These are phyloP conservation scores for Oropetium thomaeum DNA, from an alignment of 176 grass and related monocot species.

Conservation along the genomic window DNA sequence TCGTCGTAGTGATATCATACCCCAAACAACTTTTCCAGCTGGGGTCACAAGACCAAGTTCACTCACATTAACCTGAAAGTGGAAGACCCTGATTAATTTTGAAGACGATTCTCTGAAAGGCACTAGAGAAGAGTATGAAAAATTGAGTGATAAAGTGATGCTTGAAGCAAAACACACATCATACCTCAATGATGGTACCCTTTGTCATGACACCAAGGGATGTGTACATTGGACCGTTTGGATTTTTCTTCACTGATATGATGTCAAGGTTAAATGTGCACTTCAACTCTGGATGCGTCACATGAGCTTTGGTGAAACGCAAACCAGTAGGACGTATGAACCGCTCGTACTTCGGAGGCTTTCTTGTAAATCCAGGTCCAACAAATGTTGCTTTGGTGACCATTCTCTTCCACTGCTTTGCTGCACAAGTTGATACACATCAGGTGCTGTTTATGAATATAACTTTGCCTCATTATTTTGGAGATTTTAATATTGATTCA, in stretches of 20 bases:
- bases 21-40: slow-evolving; percentile 86
- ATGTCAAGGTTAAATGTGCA: slow-evolving; percentile 90
- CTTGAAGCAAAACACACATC: background rate
- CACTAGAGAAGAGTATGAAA: background rate
- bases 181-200: slow-evolving; percentile 81
- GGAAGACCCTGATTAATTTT: background rate
- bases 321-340: slow-evolving; percentile 73
- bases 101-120: background rate
- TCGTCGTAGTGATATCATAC: slow-evolving; percentile 27
- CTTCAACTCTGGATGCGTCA: slow-evolving; percentile 78
- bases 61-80: slow-evolving; percentile 73
- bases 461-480: background rate
- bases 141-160: background rate
- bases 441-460: background rate
- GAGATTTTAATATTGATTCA: background rate
- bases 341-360: slow-evolving; percentile 80
- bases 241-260: slow-evolving; percentile 80
- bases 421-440: slow-evolving; percentile 25
- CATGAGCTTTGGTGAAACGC: slow-evolving; percentile 73
- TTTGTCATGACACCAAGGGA: slow-evolving; percentile 75
- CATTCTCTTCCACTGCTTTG: slow-evolving; percentile 93
- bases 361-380: slow-evolving; percentile 75
- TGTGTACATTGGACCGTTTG: slow-evolving; percentile 76
- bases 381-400: slow-evolving; percentile 82
- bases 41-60: slow-evolving; percentile 86